A percentile compares a stretch with the other conserved stretches of the same genome.
These are phyloP conservation scores for Nicotiana undulata DNA, from an alignment of 257 asterid species.

Conservation along the genomic window DNA sequence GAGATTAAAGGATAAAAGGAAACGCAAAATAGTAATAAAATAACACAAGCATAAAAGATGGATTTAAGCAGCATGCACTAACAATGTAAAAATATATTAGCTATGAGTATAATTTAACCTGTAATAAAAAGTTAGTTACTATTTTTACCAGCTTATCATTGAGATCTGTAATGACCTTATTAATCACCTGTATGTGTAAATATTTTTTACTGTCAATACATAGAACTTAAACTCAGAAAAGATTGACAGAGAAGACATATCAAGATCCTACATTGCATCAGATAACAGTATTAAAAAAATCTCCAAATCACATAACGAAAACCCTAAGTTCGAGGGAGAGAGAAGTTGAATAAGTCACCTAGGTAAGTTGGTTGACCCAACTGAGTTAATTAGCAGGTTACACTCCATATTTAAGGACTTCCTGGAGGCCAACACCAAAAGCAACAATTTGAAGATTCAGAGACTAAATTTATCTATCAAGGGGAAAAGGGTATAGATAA, in stretches of 20 bases:
- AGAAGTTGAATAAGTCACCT: constrained; percentile 27
- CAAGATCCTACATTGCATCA: background rate
- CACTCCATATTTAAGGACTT: constrained; percentile 37
- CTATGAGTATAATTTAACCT: background rate
- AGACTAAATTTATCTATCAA: background rate
- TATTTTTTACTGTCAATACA: background rate
- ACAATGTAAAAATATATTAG: background rate
- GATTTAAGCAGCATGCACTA: background rate
- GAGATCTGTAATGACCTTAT: background rate
- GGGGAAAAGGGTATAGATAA: too few species aligned
- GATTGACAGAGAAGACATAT: background rate
- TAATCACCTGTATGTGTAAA: background rate
- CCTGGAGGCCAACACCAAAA: constrained; percentile 13
- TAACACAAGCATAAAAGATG: background rate
- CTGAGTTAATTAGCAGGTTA: constrained; percentile 17
- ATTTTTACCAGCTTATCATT: background rate
- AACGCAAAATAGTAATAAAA: background rate
- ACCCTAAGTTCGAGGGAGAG: background rate
- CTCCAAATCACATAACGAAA: background rate
- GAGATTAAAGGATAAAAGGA: background rate
- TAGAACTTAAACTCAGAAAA: background rate
- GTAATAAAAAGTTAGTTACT: background rate
- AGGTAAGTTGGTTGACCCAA: constrained; percentile 24
- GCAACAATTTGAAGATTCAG: background rate
- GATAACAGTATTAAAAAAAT: background rate